A percentile compares a stretch with the other conserved stretches of the same genome.
These are phyloP conservation scores for Xylariaceae sp. DNA, from an alignment of 2,329 filamentous ascomycete genomes.

Conservation along the genomic window DNA sequence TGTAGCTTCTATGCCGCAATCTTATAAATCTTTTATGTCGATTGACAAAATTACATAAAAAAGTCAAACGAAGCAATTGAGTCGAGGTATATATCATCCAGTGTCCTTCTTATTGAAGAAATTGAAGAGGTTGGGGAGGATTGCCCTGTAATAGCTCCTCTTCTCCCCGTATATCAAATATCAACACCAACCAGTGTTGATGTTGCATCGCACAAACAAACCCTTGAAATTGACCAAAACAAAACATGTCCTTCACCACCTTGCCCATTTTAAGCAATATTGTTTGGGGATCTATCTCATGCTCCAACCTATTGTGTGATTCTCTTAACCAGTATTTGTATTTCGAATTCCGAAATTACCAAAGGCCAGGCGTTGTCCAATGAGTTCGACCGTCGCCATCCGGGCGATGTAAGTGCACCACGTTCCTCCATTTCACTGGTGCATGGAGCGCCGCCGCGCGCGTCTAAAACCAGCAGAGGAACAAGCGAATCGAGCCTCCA, in stretches of 20 bases:
- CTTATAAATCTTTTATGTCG: constrained; percentile 3
- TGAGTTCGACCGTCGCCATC: constrained; percentile 3
- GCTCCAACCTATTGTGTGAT: neutral
- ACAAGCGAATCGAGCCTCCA: constrained; percentile 9
- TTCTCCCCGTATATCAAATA: neutral
- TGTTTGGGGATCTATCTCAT: neutral
- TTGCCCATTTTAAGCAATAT: neutral
- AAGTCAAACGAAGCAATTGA: neutral
- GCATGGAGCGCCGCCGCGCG: constrained; percentile 30
- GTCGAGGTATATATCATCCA: constrained; percentile 3
- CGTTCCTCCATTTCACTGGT: constrained; percentile 37
- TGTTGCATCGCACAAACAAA: constrained; percentile 11
- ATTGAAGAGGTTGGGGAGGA: constrained; percentile 17
- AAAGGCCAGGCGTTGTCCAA: neutral
- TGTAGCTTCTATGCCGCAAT: constrained; percentile 16
- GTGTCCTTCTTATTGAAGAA: neutral
- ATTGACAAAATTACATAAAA: constrained; percentile 8
- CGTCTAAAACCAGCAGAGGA: constrained; percentile 10
- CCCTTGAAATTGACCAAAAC: constrained; percentile 10
- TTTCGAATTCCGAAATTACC: neutral
- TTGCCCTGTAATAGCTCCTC: neutral
- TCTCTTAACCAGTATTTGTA: too few relatives aligned
- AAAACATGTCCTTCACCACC: neutral
- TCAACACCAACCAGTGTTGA: neutral
- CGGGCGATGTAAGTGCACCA: constrained; percentile 32